These are phyloP conservation scores for Casuarina cunninghamiana DNA, from an alignment of 306 rosid species.

Conservation along the genomic window DNA sequence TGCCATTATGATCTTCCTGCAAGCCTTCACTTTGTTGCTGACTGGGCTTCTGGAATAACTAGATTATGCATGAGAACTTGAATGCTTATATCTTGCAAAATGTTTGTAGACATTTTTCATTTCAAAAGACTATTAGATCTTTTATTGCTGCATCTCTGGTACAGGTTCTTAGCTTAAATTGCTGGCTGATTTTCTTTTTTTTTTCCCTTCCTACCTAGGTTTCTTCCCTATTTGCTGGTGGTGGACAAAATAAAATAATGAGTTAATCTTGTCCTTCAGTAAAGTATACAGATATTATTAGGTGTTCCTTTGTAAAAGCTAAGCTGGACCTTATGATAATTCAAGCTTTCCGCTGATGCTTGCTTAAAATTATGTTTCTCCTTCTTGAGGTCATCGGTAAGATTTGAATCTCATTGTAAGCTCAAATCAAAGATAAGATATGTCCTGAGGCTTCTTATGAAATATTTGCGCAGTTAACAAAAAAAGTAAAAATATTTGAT, in stretches of 20 bases:
- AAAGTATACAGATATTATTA: neutral
- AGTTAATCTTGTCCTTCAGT: neutral
- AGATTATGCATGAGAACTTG: neutral
- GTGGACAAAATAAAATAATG: neutral
- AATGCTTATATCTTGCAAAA: neutral
- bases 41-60: neutral
- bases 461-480: neutral
- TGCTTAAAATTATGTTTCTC: neutral
- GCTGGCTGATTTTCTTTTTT: neutral
- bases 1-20: slow-evolving; percentile 6
- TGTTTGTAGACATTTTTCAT: too few relatives aligned
- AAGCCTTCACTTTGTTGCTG: slow-evolving; percentile 2
- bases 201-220: neutral
- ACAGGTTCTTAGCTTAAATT: neutral
- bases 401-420: slow-evolving; percentile 16
- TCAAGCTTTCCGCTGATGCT: neutral
- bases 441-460: neutral
- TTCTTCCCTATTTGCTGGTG: neutral
- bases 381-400: neutral
- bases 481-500: neutral
- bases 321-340: neutral
- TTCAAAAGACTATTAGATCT: neutral
- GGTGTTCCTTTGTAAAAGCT: neutral
- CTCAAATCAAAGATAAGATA: neutral
- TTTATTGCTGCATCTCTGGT: neutral